phyloP scores from a whole-genome alignment of 164 flowering plant species.

The Umbilicus rupestris region DNA sequence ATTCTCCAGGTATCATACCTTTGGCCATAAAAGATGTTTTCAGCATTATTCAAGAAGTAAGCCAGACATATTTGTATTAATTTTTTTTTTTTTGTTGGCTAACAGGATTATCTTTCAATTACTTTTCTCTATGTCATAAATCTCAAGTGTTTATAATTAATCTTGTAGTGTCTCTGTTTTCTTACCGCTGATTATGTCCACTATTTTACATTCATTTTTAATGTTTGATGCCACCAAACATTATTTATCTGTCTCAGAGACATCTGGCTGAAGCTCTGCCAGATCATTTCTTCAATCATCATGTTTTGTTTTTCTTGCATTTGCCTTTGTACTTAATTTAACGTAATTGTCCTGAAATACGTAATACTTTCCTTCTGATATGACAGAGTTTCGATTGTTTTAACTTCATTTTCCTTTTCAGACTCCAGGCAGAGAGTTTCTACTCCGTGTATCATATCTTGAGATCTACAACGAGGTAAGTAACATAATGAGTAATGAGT shows the following conservation, averaged over 20 bases:
- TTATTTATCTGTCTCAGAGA: neutral
- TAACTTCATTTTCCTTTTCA: slow-evolving; percentile 20
- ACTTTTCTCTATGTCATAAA: neutral
- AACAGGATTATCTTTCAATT: neutral
- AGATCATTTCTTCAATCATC: neutral
- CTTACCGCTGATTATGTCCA: neutral
- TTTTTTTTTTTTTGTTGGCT: neutral
- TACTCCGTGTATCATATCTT: slow-evolving; percentile 93
- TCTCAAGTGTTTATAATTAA: neutral
- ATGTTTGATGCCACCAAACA: neutral
- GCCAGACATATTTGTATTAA: slow-evolving; percentile 11
- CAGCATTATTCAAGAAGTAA: slow-evolving; percentile 97
- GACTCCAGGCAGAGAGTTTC: slow-evolving; percentile 95
- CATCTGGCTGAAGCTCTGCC: neutral
- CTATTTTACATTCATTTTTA: neutral
- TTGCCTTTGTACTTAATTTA: no score
- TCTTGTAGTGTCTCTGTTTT: neutral
- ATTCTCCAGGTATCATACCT: slow-evolving; percentile 85
- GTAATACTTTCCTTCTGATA: neutral
- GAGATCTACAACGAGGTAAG: slow-evolving; percentile 96
- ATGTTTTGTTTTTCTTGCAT: no score
- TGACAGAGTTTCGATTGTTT: neutral
- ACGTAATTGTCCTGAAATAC: no score
- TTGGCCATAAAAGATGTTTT: slow-evolving; percentile 98
- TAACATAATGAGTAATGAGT: neutral